Evolutionary conservation across 768 basidiomycete species (phyloP).

Genomic region (Boletus insuetus): DNA sequence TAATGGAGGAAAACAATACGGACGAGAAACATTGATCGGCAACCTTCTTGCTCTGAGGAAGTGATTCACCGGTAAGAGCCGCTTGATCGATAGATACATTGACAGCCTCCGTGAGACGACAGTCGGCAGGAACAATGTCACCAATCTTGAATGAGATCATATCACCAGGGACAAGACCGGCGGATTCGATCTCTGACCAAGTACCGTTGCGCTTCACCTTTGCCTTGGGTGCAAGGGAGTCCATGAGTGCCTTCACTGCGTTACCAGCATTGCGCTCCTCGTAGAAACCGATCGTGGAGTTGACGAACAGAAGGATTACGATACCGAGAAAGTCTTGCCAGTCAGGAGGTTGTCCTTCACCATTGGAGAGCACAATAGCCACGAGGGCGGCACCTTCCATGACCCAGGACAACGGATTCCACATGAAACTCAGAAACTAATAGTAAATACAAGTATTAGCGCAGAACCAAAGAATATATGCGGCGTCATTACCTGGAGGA

Average conservation of each 20-base stretch:
- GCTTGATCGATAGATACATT: slow-evolving; percentile 99
- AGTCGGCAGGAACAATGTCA: slow-evolving; percentile 97
- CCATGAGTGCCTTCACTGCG: slow-evolving; percentile 99
- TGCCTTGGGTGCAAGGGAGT: slow-evolving; percentile 97
- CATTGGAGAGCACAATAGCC: slow-evolving; percentile 95
- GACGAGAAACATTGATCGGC: slow-evolving; percentile 98
- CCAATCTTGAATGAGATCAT: slow-evolving; percentile 99
- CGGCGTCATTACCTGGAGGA: slow-evolving; percentile 66
- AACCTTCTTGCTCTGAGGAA: slow-evolving; percentile 87
- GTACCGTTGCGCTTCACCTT: slow-evolving; percentile 82
- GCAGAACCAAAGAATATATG: background rate
- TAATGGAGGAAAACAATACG: slow-evolving; percentile 32
- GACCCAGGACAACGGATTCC: slow-evolving; percentile 99
- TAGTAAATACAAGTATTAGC: background rate
- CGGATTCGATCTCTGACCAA: slow-evolving; percentile 90
- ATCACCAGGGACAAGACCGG: slow-evolving; percentile 91
- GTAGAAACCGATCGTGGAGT: slow-evolving; percentile 97
- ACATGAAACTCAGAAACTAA: slow-evolving; percentile 96
- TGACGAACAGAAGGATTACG: slow-evolving; percentile 85
- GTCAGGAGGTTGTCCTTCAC: slow-evolving; percentile 80
- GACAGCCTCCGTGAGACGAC: slow-evolving; percentile 93
- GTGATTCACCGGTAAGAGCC: slow-evolving; percentile 95
- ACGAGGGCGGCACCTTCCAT: slow-evolving; percentile 97
- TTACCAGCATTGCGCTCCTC: slow-evolving; percentile 97
- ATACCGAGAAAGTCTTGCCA: slow-evolving; percentile 99